Evolutionary conservation across 2,329 filamentous ascomycete genomes (phyloP).

Genomic region (Fusarium compactum): DNA sequence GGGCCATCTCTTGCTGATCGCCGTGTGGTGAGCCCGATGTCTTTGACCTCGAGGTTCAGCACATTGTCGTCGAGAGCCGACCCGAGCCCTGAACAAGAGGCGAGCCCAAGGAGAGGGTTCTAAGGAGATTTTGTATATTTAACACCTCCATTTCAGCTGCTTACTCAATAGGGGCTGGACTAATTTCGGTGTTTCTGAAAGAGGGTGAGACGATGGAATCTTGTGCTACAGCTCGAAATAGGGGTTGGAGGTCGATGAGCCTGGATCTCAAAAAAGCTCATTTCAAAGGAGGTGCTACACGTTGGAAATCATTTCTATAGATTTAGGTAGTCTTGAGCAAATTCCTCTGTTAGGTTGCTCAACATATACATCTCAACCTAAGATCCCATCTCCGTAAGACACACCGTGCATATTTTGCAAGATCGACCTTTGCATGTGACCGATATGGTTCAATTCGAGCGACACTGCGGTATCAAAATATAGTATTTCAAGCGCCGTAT

Average conservation of each 20-base stretch:
- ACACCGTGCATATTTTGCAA: not conserved
- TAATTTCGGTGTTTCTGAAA: slow-evolving; percentile 24
- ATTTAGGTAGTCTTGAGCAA: not conserved
- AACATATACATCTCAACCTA: not conserved
- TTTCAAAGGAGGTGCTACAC: not conserved
- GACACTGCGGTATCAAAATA: not conserved
- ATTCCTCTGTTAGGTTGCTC: not conserved
- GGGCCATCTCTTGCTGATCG: not conserved
- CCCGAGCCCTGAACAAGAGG: slow-evolving; percentile 3
- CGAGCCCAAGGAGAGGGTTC: not conserved
- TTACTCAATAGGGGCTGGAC: slow-evolving; percentile 7
- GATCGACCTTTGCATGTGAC: not conserved
- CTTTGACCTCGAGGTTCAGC: slow-evolving; percentile 22
- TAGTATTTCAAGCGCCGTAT: not conserved
- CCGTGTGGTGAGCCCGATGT: slow-evolving; percentile 19
- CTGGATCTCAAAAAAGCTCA: not conserved
- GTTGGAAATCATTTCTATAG: not conserved
- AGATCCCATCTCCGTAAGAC: not conserved
- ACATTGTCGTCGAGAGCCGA: slow-evolving; percentile 10
- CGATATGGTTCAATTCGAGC: not conserved
- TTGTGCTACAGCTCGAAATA: slow-evolving; percentile 24
- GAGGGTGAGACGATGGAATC: slow-evolving; percentile 9
- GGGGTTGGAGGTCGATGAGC: not conserved
- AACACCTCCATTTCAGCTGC: not conserved
- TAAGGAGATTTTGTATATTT: not conserved